Conservation (phyloP, 164 flowering plant genomes). For the Nelumbo lutea region DNA sequence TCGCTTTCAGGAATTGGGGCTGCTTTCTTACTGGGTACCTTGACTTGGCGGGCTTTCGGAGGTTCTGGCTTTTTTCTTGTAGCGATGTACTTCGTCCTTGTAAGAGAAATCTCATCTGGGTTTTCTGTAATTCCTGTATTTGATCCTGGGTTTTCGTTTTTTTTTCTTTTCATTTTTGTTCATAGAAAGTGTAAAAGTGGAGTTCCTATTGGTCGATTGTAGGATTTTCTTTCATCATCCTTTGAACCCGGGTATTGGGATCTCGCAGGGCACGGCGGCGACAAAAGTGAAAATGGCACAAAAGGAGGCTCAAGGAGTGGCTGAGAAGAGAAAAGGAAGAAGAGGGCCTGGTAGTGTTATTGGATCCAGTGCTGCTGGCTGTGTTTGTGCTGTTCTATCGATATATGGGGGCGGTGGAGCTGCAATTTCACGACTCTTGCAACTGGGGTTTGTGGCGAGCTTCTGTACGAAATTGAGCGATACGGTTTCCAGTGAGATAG, state of each 20-base stretch:
- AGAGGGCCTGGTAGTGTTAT: conserved; percentile 97
- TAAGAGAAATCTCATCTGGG: conserved; percentile 27
- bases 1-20: conserved; percentile 70
- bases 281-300: conserved; percentile 94
- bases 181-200: neutral
- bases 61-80: conserved; percentile 76
- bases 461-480: conserved; percentile 96
- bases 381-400: conserved; percentile 83
- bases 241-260: neutral
- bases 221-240: neutral
- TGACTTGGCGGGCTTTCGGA: conserved; percentile 92
- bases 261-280: conserved; percentile 77
- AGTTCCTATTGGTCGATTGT: neutral
- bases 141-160: conserved; percentile 1
- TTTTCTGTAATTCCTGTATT: neutral
- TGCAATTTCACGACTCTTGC: conserved; percentile 53
- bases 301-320: conserved; percentile 94
- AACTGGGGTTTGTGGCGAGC: conserved; percentile 90
- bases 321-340: conserved; percentile 93
- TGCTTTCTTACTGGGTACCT: conserved; percentile 82
- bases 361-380: conserved; percentile 99
- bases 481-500: conserved; percentile 95
- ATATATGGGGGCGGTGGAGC: conserved; percentile 67
- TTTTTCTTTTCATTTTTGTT: neutral
- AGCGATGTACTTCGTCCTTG: conserved; percentile 76